A percentile compares a stretch with the other conserved stretches of the same genome.
Evolutionary conservation across 495 filamentous ascomycete genomes (phyloP).

Genomic region (Neurospora pannonica): DNA sequence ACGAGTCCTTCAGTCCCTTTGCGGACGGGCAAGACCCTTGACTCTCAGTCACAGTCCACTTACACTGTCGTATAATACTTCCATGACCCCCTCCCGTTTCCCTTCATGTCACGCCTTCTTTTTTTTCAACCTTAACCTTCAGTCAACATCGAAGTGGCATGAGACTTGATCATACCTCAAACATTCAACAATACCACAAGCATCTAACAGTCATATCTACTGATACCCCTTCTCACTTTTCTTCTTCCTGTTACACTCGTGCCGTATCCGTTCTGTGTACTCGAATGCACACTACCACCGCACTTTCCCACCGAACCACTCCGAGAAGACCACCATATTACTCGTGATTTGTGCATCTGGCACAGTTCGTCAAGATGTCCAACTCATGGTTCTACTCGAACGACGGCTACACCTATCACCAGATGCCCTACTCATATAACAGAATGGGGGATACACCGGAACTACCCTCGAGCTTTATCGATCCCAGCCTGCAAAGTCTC

Average conservation of each 20-base stretch:
- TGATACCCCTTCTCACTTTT: neutral
- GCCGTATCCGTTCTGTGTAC: neutral
- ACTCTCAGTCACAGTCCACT: neutral
- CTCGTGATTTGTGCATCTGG: neutral
- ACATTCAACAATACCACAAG: neutral
- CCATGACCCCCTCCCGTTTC: neutral
- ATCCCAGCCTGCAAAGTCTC: conserved; percentile 12
- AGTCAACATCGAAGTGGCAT: neutral
- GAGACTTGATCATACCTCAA: neutral
- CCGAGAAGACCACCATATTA: neutral
- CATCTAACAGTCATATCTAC: neutral
- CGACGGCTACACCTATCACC: neutral
- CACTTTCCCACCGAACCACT: neutral
- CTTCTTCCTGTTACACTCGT: neutral
- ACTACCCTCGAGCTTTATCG: conserved; percentile 4
- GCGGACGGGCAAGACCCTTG: neutral
- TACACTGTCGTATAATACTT: neutral
- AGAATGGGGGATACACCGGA: neutral
- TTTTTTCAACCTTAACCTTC: neutral
- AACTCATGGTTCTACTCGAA: neutral
- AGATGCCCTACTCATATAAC: neutral
- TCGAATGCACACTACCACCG: neutral
- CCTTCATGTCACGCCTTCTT: neutral
- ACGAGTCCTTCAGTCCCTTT: neutral
- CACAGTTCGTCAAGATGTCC: neutral